phyloP scores from a whole-genome alignment of 2,329 filamentous ascomycete genomes.

The Magnaporthales sp. region DNA sequence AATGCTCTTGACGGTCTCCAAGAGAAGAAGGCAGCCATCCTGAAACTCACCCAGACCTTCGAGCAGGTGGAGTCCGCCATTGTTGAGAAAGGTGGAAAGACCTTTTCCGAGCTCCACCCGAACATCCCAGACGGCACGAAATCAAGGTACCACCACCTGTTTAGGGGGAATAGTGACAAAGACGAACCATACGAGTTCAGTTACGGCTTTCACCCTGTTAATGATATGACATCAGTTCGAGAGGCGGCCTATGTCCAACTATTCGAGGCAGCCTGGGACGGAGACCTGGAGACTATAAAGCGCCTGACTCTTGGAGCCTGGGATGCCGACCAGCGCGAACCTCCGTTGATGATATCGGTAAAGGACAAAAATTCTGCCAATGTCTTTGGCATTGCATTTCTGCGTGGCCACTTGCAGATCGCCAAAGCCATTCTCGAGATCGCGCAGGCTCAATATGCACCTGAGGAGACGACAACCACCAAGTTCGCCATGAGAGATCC shows the following conservation, averaged over 20 bases:
- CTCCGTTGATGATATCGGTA: constrained; percentile 57
- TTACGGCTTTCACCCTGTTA: constrained; percentile 43
- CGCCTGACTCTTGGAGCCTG: constrained; percentile 51
- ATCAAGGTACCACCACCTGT: constrained; percentile 9
- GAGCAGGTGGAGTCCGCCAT: constrained; percentile 46
- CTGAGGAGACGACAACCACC: constrained; percentile 40
- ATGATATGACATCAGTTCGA: constrained; percentile 45
- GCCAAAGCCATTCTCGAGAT: constrained; percentile 64
- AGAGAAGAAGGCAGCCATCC: constrained; percentile 49
- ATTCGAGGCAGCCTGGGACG: constrained; percentile 66
- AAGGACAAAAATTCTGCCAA: constrained; percentile 39
- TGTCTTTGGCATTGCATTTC: constrained; percentile 61
- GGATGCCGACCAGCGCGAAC: constrained; percentile 40
- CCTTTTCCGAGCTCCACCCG: constrained; percentile 56
- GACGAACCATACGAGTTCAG: constrained; percentile 32
- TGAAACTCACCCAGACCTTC: constrained; percentile 39
- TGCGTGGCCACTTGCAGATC: constrained; percentile 54
- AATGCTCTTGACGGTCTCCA: constrained; percentile 18
- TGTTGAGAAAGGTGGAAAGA: constrained; percentile 52
- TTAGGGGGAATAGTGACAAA: constrained; percentile 6
- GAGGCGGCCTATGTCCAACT: constrained; percentile 54
- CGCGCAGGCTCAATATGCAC: constrained; percentile 57
- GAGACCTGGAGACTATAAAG: constrained; percentile 60
- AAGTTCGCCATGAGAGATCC: constrained; percentile 36
- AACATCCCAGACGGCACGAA: constrained; percentile 21